Percentiles rank a stretch among this genome's conserved stretches.
These are phyloP conservation scores for Microcos paniculata DNA, from an alignment of 345 rosid species.

Conservation along the genomic window DNA sequence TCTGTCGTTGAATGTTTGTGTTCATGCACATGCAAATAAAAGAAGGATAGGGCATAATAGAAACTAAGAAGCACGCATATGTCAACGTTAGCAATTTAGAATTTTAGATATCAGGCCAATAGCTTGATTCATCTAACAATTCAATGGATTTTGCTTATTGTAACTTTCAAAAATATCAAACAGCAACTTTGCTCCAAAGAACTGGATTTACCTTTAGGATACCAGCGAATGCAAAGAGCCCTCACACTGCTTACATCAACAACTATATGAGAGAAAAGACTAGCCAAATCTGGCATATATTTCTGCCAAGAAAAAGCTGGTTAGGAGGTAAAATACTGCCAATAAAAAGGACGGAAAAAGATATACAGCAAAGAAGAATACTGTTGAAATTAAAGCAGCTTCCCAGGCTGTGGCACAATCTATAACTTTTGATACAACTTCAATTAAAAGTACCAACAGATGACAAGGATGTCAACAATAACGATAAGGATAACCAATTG, in stretches of 20 bases:
- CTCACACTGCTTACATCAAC: slow-evolving; percentile 91
- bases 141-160: not conserved
- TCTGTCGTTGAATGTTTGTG: not conserved
- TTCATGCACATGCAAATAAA: not conserved
- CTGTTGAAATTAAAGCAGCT: not conserved
- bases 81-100: too few relatives aligned
- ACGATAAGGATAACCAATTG: not conserved
- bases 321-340: slow-evolving; percentile 9
- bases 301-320: slow-evolving; percentile 49
- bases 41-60: not conserved
- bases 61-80: not conserved
- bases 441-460: not conserved
- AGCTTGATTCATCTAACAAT: slow-evolving; percentile 33
- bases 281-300: slow-evolving; percentile 30
- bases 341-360: not conserved
- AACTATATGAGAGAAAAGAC: slow-evolving; percentile 37
- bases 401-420: not conserved
- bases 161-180: not conserved
- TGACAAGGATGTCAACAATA: not conserved
- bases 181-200: not conserved
- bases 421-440: not conserved
- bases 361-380: not conserved
- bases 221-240: slow-evolving; percentile 64
- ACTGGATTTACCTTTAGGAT: slow-evolving; percentile 1
- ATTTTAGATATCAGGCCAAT: not conserved